These are phyloP conservation scores for Phialophora macrospora DNA, from an alignment of 2,329 filamentous ascomycete genomes.

Conservation along the genomic window DNA sequence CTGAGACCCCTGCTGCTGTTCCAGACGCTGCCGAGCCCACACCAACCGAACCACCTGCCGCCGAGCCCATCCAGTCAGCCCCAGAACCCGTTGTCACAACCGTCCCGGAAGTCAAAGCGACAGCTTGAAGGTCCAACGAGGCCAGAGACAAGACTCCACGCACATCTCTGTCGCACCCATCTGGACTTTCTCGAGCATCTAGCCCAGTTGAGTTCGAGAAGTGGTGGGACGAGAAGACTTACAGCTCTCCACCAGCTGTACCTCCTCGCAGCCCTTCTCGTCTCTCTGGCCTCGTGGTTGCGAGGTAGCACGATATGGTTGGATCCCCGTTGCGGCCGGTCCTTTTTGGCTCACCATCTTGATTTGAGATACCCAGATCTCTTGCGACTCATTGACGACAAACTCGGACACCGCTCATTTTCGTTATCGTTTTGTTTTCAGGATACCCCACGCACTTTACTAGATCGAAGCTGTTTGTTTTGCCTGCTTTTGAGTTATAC, in stretches of 20 bases:
- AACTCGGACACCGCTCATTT: conserved; percentile 38
- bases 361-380: conserved; percentile 24
- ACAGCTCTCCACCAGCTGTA: conserved; percentile 30
- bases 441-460: conserved; percentile 35
- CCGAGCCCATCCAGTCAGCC: conserved; percentile 28
- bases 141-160: conserved; percentile 40
- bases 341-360: conserved; percentile 14
- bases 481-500: conserved; percentile 27
- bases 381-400: conserved; percentile 31
- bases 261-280: conserved; percentile 40
- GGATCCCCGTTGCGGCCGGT: conserved; percentile 16
- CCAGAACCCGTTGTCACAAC: conserved; percentile 27
- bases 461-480: conserved; percentile 34
- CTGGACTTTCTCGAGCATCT: conserved; percentile 36
- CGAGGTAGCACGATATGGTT: conserved; percentile 33
- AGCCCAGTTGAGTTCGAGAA: conserved; percentile 42
- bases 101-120: conserved; percentile 39
- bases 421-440: conserved; percentile 34
- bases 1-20: conserved; percentile 41
- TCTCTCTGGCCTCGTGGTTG: conserved; percentile 40
- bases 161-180: conserved; percentile 38
- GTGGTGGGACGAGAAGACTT: conserved; percentile 41
- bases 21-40: conserved; percentile 33
- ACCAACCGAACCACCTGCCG: conserved; percentile 30
- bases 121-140: conserved; percentile 41